A percentile compares a stretch with the other conserved stretches of the same genome.
Conservation (phyloP, 371 early-diverging fungal species). For the Smittium culicis region DNA sequence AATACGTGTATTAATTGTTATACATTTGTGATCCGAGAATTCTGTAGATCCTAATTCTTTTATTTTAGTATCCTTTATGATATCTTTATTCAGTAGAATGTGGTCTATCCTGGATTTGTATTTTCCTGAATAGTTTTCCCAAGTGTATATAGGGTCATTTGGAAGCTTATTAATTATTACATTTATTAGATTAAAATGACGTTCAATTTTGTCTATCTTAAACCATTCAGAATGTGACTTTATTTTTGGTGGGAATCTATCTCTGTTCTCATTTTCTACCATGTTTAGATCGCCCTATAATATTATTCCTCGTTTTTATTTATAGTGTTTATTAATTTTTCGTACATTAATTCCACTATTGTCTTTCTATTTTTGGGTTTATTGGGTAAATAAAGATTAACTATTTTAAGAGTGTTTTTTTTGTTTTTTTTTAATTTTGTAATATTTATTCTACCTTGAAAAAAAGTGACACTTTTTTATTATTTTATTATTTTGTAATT, state of each 20-base stretch:
- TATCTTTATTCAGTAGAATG: neutral
- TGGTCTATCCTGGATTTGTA: slow-evolving; percentile 8
- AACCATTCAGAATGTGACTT: neutral
- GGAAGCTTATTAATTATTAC: neutral
- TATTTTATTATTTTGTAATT: neutral
- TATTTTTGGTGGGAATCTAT: slow-evolving; percentile 5
- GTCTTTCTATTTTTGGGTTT: neutral
- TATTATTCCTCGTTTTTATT: slow-evolving; percentile 3
- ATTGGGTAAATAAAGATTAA: neutral
- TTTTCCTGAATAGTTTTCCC: neutral
- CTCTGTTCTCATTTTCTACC: slow-evolving; percentile 1
- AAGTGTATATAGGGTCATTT: neutral
- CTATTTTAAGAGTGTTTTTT: neutral
- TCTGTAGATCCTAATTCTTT: no score
- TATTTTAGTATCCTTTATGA: neutral
- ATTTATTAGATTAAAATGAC: neutral
- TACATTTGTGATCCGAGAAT: slow-evolving; percentile 5
- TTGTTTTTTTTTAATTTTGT: neutral
- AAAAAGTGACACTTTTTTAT: neutral
- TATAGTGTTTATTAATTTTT: neutral
- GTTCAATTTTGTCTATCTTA: neutral
- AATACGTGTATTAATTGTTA: neutral
- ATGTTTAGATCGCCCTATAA: slow-evolving; percentile 2
- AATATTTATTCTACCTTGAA: slow-evolving; percentile 8
- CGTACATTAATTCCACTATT: neutral